Evolutionary conservation across 495 filamentous ascomycete genomes (phyloP).

Genomic region (Cudoniella acicularis): DNA sequence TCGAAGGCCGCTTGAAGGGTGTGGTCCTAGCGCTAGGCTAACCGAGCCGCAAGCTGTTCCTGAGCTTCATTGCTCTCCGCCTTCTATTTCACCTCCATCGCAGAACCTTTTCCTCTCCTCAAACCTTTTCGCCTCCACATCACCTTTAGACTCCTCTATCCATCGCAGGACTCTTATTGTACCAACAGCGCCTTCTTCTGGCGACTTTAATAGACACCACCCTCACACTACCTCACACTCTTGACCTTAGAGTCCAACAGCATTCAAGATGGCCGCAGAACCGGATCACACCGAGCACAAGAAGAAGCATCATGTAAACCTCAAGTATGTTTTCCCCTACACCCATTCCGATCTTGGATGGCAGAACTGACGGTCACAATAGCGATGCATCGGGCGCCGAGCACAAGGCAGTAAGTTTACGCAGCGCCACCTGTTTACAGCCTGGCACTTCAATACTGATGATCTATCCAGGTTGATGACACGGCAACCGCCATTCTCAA

Average conservation of each 20-base stretch:
- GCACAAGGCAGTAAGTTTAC: constrained; percentile 68
- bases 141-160: constrained; percentile 4
- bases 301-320: constrained; percentile 89
- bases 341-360: not conserved
- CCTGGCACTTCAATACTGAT: constrained; percentile 25
- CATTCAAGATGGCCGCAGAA: constrained; percentile 25
- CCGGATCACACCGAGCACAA: constrained; percentile 61
- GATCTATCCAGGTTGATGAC: constrained; percentile 66
- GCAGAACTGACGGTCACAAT: constrained; percentile 32
- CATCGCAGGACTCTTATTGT: constrained; percentile 1
- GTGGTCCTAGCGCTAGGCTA: not conserved
- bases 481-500: constrained; percentile 97
- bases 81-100: constrained; percentile 3
- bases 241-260: constrained; percentile 1
- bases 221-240: not conserved
- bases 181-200: constrained; percentile 1
- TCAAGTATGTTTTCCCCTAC: constrained; percentile 59
- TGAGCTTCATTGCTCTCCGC: constrained; percentile 2
- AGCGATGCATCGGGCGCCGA: constrained; percentile 90
- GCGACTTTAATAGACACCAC: not conserved
- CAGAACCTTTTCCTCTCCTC: constrained; percentile 5
- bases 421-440: constrained; percentile 29
- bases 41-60: constrained; percentile 2
- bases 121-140: constrained; percentile 1
- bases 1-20: not conserved